Conservation (phyloP, 495 filamentous ascomycete genomes). For the Xylaria curta region DNA sequence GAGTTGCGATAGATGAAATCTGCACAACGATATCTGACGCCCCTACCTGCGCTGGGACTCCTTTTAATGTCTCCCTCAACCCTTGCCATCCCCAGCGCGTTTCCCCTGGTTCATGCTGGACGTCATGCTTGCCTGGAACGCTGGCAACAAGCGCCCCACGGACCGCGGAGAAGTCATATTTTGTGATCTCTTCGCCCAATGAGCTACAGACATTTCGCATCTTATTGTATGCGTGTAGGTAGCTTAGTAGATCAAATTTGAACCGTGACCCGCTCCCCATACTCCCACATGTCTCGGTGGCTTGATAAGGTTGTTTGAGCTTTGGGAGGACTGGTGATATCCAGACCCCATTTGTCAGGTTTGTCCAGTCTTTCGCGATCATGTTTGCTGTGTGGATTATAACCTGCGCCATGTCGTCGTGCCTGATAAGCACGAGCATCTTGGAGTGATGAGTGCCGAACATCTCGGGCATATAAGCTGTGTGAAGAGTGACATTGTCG, state of each 20-base stretch:
- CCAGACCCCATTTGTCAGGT: slow-evolving; percentile 89
- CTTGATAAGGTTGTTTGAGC: slow-evolving; percentile 20
- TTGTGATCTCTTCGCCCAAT: slow-evolving; percentile 61
- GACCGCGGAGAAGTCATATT: slow-evolving; percentile 74
- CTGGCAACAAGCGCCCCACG: slow-evolving; percentile 78
- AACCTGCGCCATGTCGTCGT: slow-evolving; percentile 78
- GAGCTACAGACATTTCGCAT: slow-evolving; percentile 52
- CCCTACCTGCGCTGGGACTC: slow-evolving; percentile 50
- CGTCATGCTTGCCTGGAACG: slow-evolving; percentile 69
- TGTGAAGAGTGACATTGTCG: slow-evolving; percentile 70
- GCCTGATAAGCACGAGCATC: slow-evolving; percentile 82
- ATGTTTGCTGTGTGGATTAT: slow-evolving; percentile 92
- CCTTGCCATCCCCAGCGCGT: slow-evolving; percentile 79
- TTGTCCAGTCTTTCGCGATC: slow-evolving; percentile 83
- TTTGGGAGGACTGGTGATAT: slow-evolving; percentile 73
- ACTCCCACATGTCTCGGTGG: slow-evolving; percentile 10
- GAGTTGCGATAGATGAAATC: slow-evolving; percentile 82
- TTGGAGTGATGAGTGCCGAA: slow-evolving; percentile 86
- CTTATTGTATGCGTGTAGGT: slow-evolving; percentile 71
- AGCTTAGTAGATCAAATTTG: slow-evolving; percentile 76
- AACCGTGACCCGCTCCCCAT: slow-evolving; percentile 72
- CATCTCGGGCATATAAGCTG: slow-evolving; percentile 82
- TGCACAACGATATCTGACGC: slow-evolving; percentile 72
- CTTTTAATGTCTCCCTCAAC: slow-evolving; percentile 64
- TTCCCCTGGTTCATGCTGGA: slow-evolving; percentile 47